A percentile compares a stretch with the other conserved stretches of the same genome.
Conservation (phyloP, 139 green algal genomes). For the Chlamydomonas urium region DNA sequence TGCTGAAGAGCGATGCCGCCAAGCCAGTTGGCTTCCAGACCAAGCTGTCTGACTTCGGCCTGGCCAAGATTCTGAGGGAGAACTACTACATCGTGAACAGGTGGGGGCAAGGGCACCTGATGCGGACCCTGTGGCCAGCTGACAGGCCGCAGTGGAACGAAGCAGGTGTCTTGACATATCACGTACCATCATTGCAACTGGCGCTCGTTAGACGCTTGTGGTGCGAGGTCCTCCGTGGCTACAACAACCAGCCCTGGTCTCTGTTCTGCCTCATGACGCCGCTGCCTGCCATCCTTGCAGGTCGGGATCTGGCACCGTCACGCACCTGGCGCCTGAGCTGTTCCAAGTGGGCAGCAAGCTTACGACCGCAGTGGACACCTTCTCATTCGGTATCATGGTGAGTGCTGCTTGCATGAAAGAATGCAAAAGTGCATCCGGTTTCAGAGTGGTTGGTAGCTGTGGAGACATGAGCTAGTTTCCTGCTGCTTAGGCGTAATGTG, state of each 20-base stretch:
- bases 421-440: background rate
- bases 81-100: slow-evolving; percentile 66
- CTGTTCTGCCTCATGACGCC: no score
- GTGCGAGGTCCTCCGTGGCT: no score
- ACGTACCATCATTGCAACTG: no score
- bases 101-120: background rate
- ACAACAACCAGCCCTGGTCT: no score
- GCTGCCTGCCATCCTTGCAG: no score
- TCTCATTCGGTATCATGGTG: slow-evolving; percentile 48
- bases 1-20: slow-evolving; percentile 41
- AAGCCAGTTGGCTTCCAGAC: slow-evolving; percentile 39
- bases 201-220: no score
- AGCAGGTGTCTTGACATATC: no score
- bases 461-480: background rate
- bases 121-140: no score
- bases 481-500: background rate
- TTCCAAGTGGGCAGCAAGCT: slow-evolving; percentile 62
- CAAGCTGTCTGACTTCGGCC: slow-evolving; percentile 58
- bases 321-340: slow-evolving; percentile 58
- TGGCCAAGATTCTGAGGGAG: slow-evolving; percentile 59
- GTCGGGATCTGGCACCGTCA: slow-evolving; percentile 50
- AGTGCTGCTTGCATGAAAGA: no score
- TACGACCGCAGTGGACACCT: slow-evolving; percentile 56
- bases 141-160: no score
- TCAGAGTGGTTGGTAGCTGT: background rate